phyloP scores from a whole-genome alignment of 768 basidiomycete genomes.

The Mycena capillaripes region DNA sequence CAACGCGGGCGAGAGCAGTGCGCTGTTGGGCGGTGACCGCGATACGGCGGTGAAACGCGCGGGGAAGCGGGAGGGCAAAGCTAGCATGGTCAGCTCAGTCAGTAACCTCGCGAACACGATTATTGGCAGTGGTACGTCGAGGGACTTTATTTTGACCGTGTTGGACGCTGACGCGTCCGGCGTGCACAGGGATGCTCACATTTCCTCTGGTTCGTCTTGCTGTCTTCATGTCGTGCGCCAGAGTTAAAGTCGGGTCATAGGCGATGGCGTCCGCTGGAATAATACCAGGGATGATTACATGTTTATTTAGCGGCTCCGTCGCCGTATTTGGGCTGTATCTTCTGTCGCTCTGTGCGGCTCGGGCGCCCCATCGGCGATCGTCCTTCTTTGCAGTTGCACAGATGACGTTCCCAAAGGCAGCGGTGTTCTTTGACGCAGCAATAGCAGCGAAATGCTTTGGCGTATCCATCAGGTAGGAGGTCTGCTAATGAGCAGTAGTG shows the following conservation, averaged over 20 bases:
- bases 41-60: conserved; percentile 38
- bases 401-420: conserved; percentile 91
- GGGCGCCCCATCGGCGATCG: conserved; percentile 78
- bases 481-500: background rate
- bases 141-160: background rate
- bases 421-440: conserved; percentile 92
- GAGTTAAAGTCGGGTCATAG: conserved; percentile 52
- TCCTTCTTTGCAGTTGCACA: conserved; percentile 89
- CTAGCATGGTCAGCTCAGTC: conserved; percentile 75
- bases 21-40: conserved; percentile 68
- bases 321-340: conserved; percentile 92
- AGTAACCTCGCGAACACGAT: conserved; percentile 92
- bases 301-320: conserved; percentile 82
- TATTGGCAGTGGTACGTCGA: conserved; percentile 84
- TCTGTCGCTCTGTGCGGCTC: conserved; percentile 85
- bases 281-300: conserved; percentile 91
- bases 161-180: background rate
- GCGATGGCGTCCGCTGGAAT: conserved; percentile 93
- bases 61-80: conserved; percentile 70
- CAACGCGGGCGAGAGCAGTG: conserved; percentile 65
- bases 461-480: conserved; percentile 88
- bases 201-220: conserved; percentile 78
- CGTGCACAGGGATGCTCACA: conserved; percentile 85
- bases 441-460: conserved; percentile 98
- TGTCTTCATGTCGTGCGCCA: conserved; percentile 9